Base-by-base conservation (phyloP, 2,329 filamentous ascomycete genomes). In the Exutisphaerella laricina region DNA sequence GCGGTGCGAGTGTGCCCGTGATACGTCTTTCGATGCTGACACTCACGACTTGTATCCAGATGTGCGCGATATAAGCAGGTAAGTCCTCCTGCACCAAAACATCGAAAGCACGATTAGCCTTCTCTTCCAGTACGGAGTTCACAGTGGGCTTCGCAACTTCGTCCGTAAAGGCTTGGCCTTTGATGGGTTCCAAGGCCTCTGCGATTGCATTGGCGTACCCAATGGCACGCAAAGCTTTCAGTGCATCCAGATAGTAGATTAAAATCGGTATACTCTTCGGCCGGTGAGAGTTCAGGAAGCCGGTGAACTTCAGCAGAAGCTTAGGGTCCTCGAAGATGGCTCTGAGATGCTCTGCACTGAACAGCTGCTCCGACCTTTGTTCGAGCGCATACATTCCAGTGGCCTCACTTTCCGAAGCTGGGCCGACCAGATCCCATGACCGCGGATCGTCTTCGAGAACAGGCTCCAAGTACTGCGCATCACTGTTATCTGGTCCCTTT, bases 201-300 rank as follows among this genome's bases (percentile, higher is more conserved):
- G 79, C 73, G 25, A 88, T 72, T 0, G 81, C 77, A 59, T 88
- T 86, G 14, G 82, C 76, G 54, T 88, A 88, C 23, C 74, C 71
- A 44, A 88, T 79, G 1, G 84, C 82, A 52, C 79, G 77, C 9
- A 86, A 63, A 1, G 84, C 83, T 58, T 88, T 89, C 44, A 80
- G 62, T 0, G 82, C 75, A 53, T 86, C 81, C 2, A 88, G 70
- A 51, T 87, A 87, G 66, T 87, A 85, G 18, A 80, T 75, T 10
- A 88, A 65, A 5, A 84, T 66, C 0, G 82, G 76, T 2, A 85
- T 69, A 0, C 83, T 85, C 14, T 73, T 66, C 4, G 80, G 78
- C 32, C 81, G 71, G 32, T 74, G 69, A 4, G 69, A 62, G 44
- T 75, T 75, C 2, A 88, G 67, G 54, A 85, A 89, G 2, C 77